Base-by-base conservation (phyloP, 140 eudicot genomes). In the Anethum foeniculum region DNA sequence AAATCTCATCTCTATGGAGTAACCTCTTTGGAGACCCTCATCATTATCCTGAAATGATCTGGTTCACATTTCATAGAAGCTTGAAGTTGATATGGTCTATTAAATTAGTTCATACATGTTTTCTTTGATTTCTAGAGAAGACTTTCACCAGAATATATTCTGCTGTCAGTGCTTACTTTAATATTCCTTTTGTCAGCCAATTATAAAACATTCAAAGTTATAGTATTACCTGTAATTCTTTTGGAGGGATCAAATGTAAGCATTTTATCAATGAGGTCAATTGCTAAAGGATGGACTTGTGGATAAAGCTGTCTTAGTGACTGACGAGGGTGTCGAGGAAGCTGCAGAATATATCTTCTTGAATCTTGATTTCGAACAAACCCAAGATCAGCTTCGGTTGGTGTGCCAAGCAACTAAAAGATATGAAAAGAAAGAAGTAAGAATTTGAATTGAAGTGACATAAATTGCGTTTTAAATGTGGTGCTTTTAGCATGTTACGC, bases 261-360 rank as follows among this genome's bases (percentile, higher is more conserved):
- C 97, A 94, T 94, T 79, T 84, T 94, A 81, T 94, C 96, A 44
- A 94, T 69, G 28, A 94, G 91, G 85, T 94, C 98, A 67, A 94
- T 86, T n/a, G 96, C 98, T 80, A 86, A 80, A 30, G 98, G 94
- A 89, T 90, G 78, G 64, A 94, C 90, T 58, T 92, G 97, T 11
- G 97, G 96, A 78, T 92, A 94, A 47, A 86, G 86, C 23, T 75
- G 47, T n/a, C 82, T 82, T 41, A 92, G 77, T 74, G 87, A 79
- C 86, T 85, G 87, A 7, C 97, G 94, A 78, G 94, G 94, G 76
- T 85, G 84, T 43, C 68, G 84, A 5, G 97, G 97, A 67, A 91
- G 96, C 79, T 94, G 98, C 64, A 81, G 58, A 21, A 94, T 85
- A 81, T 86, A 92, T 88, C 96, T 90, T 80, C 38, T 90, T 2